These are phyloP conservation scores for Globisporangium sylvaticum DNA, from an alignment of 352 stramenopile species.

Conservation along the genomic window DNA sequence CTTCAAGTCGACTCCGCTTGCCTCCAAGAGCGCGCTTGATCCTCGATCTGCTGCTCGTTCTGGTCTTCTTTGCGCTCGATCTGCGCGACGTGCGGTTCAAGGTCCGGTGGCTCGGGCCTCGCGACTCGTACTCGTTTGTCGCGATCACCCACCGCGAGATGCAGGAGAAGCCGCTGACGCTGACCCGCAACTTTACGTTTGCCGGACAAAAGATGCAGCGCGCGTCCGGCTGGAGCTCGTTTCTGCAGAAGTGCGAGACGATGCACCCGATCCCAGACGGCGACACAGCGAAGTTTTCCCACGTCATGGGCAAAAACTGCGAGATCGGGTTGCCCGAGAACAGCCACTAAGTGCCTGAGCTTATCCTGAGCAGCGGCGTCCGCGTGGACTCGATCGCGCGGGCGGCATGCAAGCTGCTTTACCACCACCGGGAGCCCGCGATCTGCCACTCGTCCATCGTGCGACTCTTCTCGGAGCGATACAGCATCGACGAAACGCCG, in stretches of 20 bases:
- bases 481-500: constrained; percentile 21
- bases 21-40: constrained; percentile 15
- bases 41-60: constrained; percentile 27
- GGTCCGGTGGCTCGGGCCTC: constrained; percentile 38
- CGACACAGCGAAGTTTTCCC: constrained; percentile 18
- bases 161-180: constrained; percentile 10
- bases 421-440: constrained; percentile 36
- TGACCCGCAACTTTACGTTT: constrained; percentile 12
- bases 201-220: constrained; percentile 18
- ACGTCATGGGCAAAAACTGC: constrained; percentile 42
- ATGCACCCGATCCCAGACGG: constrained; percentile 23
- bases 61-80: constrained; percentile 36
- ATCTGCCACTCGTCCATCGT: constrained; percentile 53
- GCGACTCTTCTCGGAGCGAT: constrained; percentile 37
- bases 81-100: constrained; percentile 61
- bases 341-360: constrained; percentile 20
- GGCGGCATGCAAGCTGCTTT: constrained; percentile 44
- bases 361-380: constrained; percentile 40
- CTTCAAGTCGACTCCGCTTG: constrained; percentile 1
- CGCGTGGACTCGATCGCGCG: constrained; percentile 53
- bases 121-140: constrained; percentile 37
- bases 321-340: constrained; percentile 22
- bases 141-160: constrained; percentile 23
- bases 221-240: constrained; percentile 42
- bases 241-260: constrained; percentile 37